Percentiles rank a stretch among this genome's conserved stretches.
These are phyloP conservation scores for rapeseed (Brassica napus) DNA, from an alignment of 345 rosid genomes.

Conservation along the genomic window Da-Ae NC_063446.1:11230501-11231000, in stretches of 20 bases:
- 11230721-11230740: slow-evolving; percentile 51
- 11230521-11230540: slow-evolving; percentile 52
- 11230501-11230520: slow-evolving; percentile 64
- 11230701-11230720: slow-evolving; percentile 50
- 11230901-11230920: slow-evolving; percentile 54
- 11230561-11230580: slow-evolving; percentile 62
- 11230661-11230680: slow-evolving; percentile 48
- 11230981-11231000: slow-evolving; percentile 59
- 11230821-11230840: neutral
- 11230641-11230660: slow-evolving; percentile 56
- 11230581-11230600: slow-evolving; percentile 48
- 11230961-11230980: slow-evolving; percentile 54
- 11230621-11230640: slow-evolving; percentile 52
- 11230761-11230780: slow-evolving; percentile 53
- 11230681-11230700: slow-evolving; percentile 60
- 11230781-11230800: slow-evolving; percentile 51
- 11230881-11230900: slow-evolving; percentile 52
- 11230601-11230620: slow-evolving; percentile 54
- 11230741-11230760: slow-evolving; percentile 53
- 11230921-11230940: slow-evolving; percentile 57
- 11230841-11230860: neutral
- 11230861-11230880: neutral
- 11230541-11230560: slow-evolving; percentile 66
- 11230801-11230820: slow-evolving; percentile 32
- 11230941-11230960: slow-evolving; percentile 53